Evolutionary conservation across 306 rosid genomes (phyloP), one percentile per base, ranked within the genome.

Genomic region (Delonix regia): DNA sequence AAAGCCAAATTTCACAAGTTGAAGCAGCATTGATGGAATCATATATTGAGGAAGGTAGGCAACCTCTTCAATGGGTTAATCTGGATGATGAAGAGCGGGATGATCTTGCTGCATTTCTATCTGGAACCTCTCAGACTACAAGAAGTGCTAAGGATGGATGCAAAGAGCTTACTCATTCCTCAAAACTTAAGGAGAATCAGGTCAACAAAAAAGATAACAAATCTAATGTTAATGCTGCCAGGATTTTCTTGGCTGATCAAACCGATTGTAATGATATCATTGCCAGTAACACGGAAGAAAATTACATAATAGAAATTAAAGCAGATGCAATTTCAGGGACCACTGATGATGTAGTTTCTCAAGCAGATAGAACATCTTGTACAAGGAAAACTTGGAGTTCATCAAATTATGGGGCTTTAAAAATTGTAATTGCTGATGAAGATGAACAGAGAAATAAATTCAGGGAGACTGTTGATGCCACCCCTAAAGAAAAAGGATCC

Each of bases 91-190:
- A 91, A 38, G 99, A 95, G 82, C 76, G 90, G 65, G 91, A 92
- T 78, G 98, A 95, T 87, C 84, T 95, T 42, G 99, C 97, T 53
- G 97, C 96, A 22, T 95, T 95, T 92, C 91, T 95, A 57, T 85
- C 96, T 15, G 97, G 99, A 75, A 87, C 88, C 14, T 71, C 85
- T 63, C 88, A 83, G 45, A 81, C 71, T 59, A 27, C 39, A 3
- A 88, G 72, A 76, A 80, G 64, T 49, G 61, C 75, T 18, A 85
- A 81, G 74, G 86, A 81, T 68, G 93, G 84, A 60, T 22, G 60
- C 48, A 14, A 75, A 56, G 91, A 88, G 51, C 77, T 41, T 71
- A 44, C 81, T 33, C 19, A 87, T 69, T 70, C 64, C 34, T 52
- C 1, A 39, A 86, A 86, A 60, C 49, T 19, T 14, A 48, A 52